Evolutionary conservation across 768 basidiomycete species (phyloP).

Genomic region (Suillus clintonianus): DNA sequence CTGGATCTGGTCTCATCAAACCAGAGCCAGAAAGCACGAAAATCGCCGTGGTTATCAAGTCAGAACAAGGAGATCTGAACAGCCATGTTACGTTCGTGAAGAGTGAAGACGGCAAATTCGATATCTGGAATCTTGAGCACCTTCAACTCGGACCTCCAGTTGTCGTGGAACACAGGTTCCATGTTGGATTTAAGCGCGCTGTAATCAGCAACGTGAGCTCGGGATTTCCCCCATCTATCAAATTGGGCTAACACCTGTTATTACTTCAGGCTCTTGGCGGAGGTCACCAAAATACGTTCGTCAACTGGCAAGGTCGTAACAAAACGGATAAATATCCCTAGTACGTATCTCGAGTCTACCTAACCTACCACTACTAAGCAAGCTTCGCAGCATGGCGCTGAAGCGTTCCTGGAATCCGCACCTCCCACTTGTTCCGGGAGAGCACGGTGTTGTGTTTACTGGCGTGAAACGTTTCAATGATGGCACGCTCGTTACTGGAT

Average conservation of each 20-base stretch:
- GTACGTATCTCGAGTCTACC: neutral
- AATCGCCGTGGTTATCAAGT: constrained; percentile 4
- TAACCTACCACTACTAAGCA: neutral
- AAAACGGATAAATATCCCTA: neutral
- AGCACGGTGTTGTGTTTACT: constrained; percentile 18
- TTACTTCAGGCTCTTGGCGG: constrained; percentile 1
- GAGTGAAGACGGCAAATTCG: constrained; percentile 11
- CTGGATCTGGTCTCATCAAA: neutral
- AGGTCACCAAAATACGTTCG: neutral
- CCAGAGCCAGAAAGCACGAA: constrained; percentile 3
- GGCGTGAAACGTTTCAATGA: neutral
- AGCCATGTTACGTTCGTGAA: constrained; percentile 7
- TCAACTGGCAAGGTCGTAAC: constrained; percentile 5
- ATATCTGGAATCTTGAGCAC: constrained; percentile 12
- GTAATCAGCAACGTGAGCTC: constrained; percentile 18
- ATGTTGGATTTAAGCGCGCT: constrained; percentile 14
- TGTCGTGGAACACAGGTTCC: constrained; percentile 7
- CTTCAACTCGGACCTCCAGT: constrained; percentile 13
- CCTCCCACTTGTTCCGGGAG: constrained; percentile 13
- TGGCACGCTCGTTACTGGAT: constrained; percentile 3
- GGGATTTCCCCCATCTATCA: neutral
- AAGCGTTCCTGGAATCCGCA: constrained; percentile 20
- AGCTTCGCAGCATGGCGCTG: constrained; percentile 8
- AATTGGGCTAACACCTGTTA: neutral
- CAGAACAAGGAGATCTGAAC: constrained; percentile 7